These are phyloP conservation scores for Gossypium mustelinum DNA, from an alignment of 345 rosid species.

Conservation along the genomic window DNA sequence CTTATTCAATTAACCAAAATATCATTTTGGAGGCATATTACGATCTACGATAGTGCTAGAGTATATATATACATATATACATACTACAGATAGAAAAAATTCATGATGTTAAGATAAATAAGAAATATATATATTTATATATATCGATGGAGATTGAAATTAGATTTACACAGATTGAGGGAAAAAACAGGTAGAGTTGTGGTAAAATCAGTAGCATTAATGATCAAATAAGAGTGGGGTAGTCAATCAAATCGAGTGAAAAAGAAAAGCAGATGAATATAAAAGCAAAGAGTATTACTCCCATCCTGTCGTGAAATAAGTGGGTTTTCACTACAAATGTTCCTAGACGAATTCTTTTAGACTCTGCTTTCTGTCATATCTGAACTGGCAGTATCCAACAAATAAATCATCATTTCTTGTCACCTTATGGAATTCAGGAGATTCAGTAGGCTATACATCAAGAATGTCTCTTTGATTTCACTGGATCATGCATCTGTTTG, in stretches of 20 bases:
- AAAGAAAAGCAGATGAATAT: background rate
- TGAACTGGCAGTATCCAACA: background rate
- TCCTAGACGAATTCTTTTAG: background rate
- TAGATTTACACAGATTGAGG: background rate
- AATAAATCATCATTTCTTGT: conserved; percentile 12
- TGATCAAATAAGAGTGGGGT: background rate
- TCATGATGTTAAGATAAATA: background rate
- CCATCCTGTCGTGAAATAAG: conserved; percentile 8
- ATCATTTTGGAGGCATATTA: too few relatives aligned
- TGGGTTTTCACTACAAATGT: conserved; percentile 5
- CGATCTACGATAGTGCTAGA: too few relatives aligned
- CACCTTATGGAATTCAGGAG: conserved; percentile 4
- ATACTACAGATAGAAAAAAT: background rate
- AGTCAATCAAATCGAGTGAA: background rate
- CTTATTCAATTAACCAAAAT: too few relatives aligned
- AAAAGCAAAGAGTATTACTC: background rate
- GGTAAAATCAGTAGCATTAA: background rate
- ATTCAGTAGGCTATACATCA: background rate
- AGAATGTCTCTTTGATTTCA: background rate
- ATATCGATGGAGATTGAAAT: background rate
- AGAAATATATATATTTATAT: background rate
- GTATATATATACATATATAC: too few relatives aligned
- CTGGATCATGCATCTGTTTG: conserved; percentile 3
- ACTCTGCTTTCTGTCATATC: conserved; percentile 6
- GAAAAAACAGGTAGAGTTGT: background rate